A percentile compares a stretch with the other conserved stretches of the same genome.
phyloP scores from a whole-genome alignment of 2,329 filamentous ascomycete species.

The Xylaria sp. region DNA sequence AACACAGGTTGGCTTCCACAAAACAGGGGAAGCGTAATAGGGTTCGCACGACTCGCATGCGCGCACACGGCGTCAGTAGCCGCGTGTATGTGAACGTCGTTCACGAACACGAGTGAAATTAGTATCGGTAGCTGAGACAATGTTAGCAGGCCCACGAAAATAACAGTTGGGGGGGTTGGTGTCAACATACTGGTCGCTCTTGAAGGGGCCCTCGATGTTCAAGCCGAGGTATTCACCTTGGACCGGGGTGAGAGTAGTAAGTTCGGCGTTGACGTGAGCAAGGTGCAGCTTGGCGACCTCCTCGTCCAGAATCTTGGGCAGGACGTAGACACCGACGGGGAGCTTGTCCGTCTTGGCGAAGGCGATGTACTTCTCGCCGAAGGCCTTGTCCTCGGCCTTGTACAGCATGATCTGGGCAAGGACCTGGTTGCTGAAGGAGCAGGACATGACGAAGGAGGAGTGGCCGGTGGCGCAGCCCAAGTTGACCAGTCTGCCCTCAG shows the following conservation, averaged over 20 bases:
- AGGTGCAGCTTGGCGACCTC: constrained; percentile 95
- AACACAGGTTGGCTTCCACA: constrained; percentile 25
- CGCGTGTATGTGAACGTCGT: constrained; percentile 16
- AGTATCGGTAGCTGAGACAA: constrained; percentile 65
- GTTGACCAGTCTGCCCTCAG: constrained; percentile 99
- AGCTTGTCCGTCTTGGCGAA: constrained; percentile 93
- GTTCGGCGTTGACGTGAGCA: constrained; percentile 90
- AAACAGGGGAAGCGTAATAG: constrained; percentile 10
- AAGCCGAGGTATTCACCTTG: constrained; percentile 97
- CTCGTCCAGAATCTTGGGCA: constrained; percentile 99
- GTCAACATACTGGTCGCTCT: constrained; percentile 79
- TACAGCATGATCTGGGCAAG: constrained; percentile 98
- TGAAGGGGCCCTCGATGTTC: constrained; percentile 86
- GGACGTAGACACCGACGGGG: constrained; percentile 88
- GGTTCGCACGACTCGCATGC: constrained; percentile 5
- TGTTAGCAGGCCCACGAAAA: constrained; percentile 32
- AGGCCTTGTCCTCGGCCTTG: constrained; percentile 87
- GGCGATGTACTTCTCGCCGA: constrained; percentile 92
- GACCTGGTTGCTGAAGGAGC: constrained; percentile 99
- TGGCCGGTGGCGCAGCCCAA: constrained; percentile 98
- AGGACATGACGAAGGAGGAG: constrained; percentile 99
- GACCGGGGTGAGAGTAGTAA: constrained; percentile 79
- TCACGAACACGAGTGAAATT: constrained; percentile 45
- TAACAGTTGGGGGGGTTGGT: not conserved
- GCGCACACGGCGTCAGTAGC: constrained; percentile 17